Evolutionary conservation across 2,329 filamentous ascomycete genomes (phyloP).

Genomic region (Biscogniauxia sp.): DNA sequence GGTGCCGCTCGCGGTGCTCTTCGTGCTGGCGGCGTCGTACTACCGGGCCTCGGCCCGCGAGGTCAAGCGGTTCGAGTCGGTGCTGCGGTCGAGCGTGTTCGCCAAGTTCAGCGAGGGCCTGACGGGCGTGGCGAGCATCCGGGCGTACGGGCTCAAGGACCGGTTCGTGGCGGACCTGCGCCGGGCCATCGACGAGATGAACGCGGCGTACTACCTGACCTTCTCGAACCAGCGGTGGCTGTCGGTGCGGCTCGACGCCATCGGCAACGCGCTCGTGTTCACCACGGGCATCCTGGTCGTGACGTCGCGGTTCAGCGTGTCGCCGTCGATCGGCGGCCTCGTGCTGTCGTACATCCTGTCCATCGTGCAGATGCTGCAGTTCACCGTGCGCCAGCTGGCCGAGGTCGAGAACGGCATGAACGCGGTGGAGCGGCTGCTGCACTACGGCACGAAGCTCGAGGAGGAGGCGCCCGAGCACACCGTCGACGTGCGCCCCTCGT

Average conservation of each 20-base stretch:
- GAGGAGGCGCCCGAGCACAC: constrained; percentile 85
- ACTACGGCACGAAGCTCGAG: constrained; percentile 84
- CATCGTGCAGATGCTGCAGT: constrained; percentile 95
- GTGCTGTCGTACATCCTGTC: constrained; percentile 91
- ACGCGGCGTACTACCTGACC: constrained; percentile 90
- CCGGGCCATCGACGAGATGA: constrained; percentile 81
- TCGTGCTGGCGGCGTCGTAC: constrained; percentile 79
- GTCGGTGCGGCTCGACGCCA: constrained; percentile 76
- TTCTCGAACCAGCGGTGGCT: constrained; percentile 97
- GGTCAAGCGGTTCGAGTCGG: constrained; percentile 89
- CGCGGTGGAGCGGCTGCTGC: constrained; percentile 84
- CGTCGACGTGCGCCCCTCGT: constrained; percentile 66
- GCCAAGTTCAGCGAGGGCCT: constrained; percentile 89
- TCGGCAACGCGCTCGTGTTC: constrained; percentile 83
- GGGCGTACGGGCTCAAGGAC: constrained; percentile 79
- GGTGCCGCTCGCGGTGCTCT: constrained; percentile 67
- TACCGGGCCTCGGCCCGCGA: constrained; percentile 90
- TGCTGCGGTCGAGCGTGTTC: constrained; percentile 84
- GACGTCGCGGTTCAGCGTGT: constrained; percentile 81
- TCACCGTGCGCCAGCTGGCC: constrained; percentile 87
- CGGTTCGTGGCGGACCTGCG: constrained; percentile 71
- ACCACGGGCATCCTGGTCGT: constrained; percentile 87
- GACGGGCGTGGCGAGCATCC: constrained; percentile 77
- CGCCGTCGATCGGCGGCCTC: constrained; percentile 80
- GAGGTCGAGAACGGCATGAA: constrained; percentile 99